These are phyloP conservation scores for Daldinia eschscholtzii DNA, from an alignment of 2,329 filamentous ascomycete species.

Conservation along the genomic window DNA sequence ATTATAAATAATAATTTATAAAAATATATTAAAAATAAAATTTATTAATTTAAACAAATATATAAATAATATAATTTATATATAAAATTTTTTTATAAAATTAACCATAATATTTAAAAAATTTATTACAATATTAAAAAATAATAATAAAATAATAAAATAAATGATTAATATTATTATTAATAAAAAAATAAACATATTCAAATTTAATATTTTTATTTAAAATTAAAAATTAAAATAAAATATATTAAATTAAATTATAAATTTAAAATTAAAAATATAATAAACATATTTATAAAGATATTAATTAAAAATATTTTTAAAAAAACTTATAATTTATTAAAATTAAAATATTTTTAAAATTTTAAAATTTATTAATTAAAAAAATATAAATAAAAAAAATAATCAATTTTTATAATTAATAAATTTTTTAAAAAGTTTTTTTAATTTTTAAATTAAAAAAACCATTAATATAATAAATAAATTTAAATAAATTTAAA, in stretches of 20 bases:
- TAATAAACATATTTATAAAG: neutral
- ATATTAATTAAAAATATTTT: neutral
- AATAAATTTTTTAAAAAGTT: neutral
- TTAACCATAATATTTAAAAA: neutral
- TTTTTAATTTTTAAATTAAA: too few relatives aligned
- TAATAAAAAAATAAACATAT: constrained; percentile 4
- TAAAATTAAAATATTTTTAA: neutral
- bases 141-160: neutral
- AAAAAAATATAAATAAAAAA: neutral
- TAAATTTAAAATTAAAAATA: neutral
- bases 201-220: neutral
- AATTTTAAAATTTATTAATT: too few relatives aligned
- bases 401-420: too few relatives aligned
- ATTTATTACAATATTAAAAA: neutral
- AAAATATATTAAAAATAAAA: constrained; percentile 1
- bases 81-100: constrained; percentile 2
- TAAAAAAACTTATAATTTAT: neutral
- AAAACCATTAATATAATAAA: too few relatives aligned
- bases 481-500: too few relatives aligned
- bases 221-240: neutral
- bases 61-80: neutral
- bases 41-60: neutral
- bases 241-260: neutral
- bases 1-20: neutral
- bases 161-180: neutral